These are phyloP conservation scores for Cystobasidiopsis lactophilus DNA, from an alignment of 768 basidiomycete genomes.

Conservation along the genomic window DNA sequence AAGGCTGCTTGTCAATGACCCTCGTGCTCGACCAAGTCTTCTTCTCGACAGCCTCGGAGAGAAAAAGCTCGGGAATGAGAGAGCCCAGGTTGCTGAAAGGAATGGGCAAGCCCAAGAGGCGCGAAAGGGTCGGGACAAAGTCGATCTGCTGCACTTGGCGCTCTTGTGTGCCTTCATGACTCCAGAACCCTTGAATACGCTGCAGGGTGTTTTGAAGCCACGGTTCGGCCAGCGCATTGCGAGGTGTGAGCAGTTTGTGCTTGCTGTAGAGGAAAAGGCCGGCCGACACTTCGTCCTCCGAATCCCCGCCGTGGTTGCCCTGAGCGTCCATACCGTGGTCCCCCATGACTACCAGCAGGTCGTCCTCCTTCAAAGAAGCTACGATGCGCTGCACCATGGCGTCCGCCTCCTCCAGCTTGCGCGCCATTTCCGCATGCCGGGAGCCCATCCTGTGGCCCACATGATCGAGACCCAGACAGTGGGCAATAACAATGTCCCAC, in stretches of 20 bases:
- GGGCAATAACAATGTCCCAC: constrained; percentile 78
- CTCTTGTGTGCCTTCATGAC: neutral
- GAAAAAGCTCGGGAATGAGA: constrained; percentile 78
- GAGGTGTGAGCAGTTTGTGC: neutral
- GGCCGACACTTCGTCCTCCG: constrained; percentile 56
- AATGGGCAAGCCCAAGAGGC: constrained; percentile 76
- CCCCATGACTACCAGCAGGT: constrained; percentile 70
- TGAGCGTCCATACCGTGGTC: constrained; percentile 93
- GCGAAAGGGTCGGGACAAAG: constrained; percentile 63
- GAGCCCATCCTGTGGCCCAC: constrained; percentile 87
- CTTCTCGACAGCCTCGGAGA: constrained; percentile 24
- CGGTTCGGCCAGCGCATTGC: neutral
- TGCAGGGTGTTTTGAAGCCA: neutral
- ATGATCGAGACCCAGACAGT: constrained; percentile 89
- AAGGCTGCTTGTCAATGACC: too few species aligned
- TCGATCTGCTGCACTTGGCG: constrained; percentile 77
- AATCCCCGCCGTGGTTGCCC: constrained; percentile 91
- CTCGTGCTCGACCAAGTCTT: neutral
- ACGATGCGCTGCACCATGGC: constrained; percentile 51
- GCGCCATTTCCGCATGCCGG: constrained; percentile 58
- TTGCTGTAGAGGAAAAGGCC: constrained; percentile 63
- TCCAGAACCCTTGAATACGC: neutral
- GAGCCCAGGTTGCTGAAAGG: constrained; percentile 88
- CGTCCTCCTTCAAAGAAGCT: constrained; percentile 47
- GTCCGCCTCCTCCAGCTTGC: constrained; percentile 77